These are phyloP conservation scores for Schoenoplectus tabernaemontani DNA, from an alignment of 202 grass and related monocot genomes.

Conservation along the genomic window DNA sequence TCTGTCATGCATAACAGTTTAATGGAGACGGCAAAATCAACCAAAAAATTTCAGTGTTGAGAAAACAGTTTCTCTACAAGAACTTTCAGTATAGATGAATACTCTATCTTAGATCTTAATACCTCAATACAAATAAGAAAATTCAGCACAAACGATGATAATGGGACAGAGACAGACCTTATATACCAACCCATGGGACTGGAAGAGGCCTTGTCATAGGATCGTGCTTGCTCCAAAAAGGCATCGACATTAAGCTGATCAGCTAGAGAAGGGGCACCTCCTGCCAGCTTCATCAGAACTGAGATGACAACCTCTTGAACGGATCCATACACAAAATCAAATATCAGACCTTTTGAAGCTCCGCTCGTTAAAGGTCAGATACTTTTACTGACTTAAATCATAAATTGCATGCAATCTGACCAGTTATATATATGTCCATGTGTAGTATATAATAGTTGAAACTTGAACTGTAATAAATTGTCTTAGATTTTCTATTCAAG, in stretches of 20 bases:
- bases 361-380: neutral
- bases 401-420: neutral
- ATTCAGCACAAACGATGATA: neutral
- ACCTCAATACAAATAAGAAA: neutral
- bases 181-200: conserved; percentile 89
- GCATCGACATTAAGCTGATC: conserved; percentile 83
- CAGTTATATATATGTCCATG: neutral
- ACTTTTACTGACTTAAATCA: neutral
- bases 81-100: neutral
- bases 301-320: conserved; percentile 94
- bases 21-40: neutral
- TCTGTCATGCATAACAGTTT: neutral
- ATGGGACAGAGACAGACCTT: conserved; percentile 28
- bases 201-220: conserved; percentile 80
- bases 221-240: conserved; percentile 98
- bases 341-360: neutral
- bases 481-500: neutral
- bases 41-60: neutral
- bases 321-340: conserved; percentile 22
- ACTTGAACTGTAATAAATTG: neutral
- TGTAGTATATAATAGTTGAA: neutral
- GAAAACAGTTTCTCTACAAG: neutral
- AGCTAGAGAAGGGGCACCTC: conserved; percentile 74
- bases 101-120: neutral
- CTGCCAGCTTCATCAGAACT: conserved; percentile 90